Percentiles rank a stretch among this genome's conserved stretches.
phyloP scores from a whole-genome alignment of 78 protist species.

The Cyanophora paradoxa region DNA sequence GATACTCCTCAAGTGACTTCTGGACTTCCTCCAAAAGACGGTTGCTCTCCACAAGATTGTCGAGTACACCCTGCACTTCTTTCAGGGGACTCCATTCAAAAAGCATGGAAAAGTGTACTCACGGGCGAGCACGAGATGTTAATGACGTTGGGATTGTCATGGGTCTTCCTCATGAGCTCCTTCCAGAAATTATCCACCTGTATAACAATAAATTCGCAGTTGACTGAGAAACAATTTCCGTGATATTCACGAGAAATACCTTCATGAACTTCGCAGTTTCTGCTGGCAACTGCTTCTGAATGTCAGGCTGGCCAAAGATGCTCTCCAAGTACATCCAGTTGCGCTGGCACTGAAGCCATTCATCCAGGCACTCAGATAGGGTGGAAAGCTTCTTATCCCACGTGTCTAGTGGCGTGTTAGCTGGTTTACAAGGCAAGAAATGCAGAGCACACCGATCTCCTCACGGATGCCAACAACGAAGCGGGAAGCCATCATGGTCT shows the following conservation, averaged over 20 bases:
- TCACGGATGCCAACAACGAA: constrained; percentile 52
- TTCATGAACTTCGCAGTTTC: constrained; percentile 56
- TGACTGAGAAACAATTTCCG: too few relatives aligned
- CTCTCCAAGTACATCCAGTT: constrained; percentile 49
- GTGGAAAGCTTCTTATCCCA: constrained; percentile 56
- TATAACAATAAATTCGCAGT: too few relatives aligned
- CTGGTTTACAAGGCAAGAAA: neutral
- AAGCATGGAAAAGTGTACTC: neutral
- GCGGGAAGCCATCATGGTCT: constrained; percentile 62
- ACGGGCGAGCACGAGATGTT: neutral
- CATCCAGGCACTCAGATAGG: constrained; percentile 70
- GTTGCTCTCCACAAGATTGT: constrained; percentile 46
- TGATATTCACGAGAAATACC: too few relatives aligned
- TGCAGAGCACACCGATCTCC: neutral
- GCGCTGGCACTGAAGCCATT: constrained; percentile 71
- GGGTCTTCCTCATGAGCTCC: constrained; percentile 45
- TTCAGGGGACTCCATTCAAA: neutral
- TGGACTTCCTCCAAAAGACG: constrained; percentile 52
- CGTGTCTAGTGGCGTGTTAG: constrained; percentile 50
- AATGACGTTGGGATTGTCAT: constrained; percentile 35
- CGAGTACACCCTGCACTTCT: constrained; percentile 31
- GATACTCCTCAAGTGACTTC: constrained; percentile 64
- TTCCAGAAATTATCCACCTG: constrained; percentile 57
- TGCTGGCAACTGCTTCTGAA: constrained; percentile 58
- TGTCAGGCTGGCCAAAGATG: constrained; percentile 66